Conservation (phyloP, 2,329 filamentous ascomycete genomes). For the Hypoxylon sp. region DNA sequence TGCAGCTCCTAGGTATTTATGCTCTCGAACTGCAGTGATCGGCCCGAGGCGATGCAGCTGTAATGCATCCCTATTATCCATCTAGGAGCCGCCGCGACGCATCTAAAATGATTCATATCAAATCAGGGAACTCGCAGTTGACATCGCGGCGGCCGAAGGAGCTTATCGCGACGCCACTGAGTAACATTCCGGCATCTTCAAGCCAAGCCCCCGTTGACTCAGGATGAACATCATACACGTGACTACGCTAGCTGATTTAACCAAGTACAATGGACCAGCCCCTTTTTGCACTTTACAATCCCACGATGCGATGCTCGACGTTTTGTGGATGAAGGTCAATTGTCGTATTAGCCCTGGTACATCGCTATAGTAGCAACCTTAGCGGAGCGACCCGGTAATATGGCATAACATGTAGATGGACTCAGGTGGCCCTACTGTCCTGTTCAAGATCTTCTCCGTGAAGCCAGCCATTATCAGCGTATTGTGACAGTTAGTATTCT, state of each 20-base stretch:
- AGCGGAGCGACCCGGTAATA: no score
- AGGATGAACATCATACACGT: slow-evolving; percentile 50
- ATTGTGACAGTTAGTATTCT: no score
- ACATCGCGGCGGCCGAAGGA: neutral
- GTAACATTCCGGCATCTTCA: neutral
- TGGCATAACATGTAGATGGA: no score
- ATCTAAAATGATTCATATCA: slow-evolving; percentile 1
- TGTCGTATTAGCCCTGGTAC: no score
- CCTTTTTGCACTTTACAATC: neutral
- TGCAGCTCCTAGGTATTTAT: slow-evolving; percentile 1
- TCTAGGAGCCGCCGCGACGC: neutral
- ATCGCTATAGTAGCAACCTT: no score
- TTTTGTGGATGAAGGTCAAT: no score
- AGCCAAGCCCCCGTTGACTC: slow-evolving; percentile 27
- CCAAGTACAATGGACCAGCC: neutral
- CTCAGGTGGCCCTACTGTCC: no score
- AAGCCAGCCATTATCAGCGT: no score
- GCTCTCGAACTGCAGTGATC: neutral
- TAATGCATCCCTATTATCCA: neutral
- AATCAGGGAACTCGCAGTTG: neutral
- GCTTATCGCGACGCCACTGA: neutral
- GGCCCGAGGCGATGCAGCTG: neutral
- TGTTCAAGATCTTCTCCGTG: no score
- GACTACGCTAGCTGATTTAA: slow-evolving; percentile 23
- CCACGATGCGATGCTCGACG: neutral